Conservation (phyloP, 2,329 filamentous ascomycete species). For the Colletotrichum tropicale region DNA sequence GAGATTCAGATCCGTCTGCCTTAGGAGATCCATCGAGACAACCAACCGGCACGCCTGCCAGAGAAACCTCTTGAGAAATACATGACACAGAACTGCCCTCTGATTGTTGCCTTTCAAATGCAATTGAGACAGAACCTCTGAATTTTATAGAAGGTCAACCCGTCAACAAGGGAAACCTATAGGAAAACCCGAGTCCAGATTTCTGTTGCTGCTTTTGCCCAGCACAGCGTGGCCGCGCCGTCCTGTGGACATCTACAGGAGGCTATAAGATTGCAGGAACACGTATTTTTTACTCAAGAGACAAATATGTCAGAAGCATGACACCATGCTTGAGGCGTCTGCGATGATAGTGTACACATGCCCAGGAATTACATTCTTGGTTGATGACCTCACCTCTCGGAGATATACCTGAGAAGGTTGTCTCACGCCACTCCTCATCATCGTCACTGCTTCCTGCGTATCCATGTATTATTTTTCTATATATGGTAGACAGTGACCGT, state of each 20-base stretch:
- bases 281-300: too few species aligned
- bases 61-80: neutral
- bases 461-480: rapidly evolving
- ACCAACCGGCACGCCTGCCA: too few species aligned
- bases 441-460: neutral
- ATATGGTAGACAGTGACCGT: neutral
- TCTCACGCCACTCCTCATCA: neutral
- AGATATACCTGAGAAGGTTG: too few species aligned
- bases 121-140: neutral
- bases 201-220: neutral
- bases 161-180: neutral
- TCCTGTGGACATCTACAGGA: rapidly evolving
- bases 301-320: too few species aligned
- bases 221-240: neutral
- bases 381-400: too few species aligned
- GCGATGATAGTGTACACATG: too few species aligned
- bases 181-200: neutral
- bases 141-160: neutral
- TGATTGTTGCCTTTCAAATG: neutral
- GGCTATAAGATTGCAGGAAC: neutral
- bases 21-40: too few species aligned
- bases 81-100: neutral
- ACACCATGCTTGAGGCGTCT: too few species aligned
- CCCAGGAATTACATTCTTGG: too few species aligned
- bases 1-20: too few species aligned